These are phyloP conservation scores for Wickerhamomyces chaumierensis DNA, from an alignment of 805 yeast species.

Conservation along the genomic window DNA sequence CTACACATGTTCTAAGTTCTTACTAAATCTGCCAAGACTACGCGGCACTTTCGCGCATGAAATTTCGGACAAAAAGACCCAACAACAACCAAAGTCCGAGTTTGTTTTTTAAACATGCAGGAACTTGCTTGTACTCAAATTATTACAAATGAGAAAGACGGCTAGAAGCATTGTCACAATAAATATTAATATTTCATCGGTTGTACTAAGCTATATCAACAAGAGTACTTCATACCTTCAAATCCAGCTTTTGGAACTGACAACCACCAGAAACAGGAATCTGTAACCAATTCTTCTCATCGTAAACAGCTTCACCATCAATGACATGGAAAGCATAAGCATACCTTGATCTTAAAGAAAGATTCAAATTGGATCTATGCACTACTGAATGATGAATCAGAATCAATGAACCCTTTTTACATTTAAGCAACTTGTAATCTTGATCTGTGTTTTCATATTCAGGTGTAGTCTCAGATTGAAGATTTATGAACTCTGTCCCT, in stretches of 20 bases:
- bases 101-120: no score
- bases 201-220: background rate
- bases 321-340: slow-evolving; percentile 77
- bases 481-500: slow-evolving; percentile 45
- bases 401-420: slow-evolving; percentile 63
- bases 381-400: slow-evolving; percentile 62
- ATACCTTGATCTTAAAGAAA: slow-evolving; percentile 44
- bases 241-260: slow-evolving; percentile 37
- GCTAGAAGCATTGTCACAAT: no score
- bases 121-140: no score
- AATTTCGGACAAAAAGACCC: no score
- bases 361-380: slow-evolving; percentile 59
- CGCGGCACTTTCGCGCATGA: no score
- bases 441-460: slow-evolving; percentile 16
- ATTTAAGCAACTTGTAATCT: slow-evolving; percentile 40
- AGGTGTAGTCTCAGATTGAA: slow-evolving; percentile 17
- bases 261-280: slow-evolving; percentile 61
- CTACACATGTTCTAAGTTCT: no score
- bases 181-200: no score
- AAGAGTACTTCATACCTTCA: no score
- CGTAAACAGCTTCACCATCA: slow-evolving; percentile 55
- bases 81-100: no score
- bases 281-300: slow-evolving; percentile 64
- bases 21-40: no score
- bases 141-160: no score